These are phyloP conservation scores for Tetrahymena elliotti DNA, from an alignment of 73 alveolate genomes.

Conservation along the genomic window DNA sequence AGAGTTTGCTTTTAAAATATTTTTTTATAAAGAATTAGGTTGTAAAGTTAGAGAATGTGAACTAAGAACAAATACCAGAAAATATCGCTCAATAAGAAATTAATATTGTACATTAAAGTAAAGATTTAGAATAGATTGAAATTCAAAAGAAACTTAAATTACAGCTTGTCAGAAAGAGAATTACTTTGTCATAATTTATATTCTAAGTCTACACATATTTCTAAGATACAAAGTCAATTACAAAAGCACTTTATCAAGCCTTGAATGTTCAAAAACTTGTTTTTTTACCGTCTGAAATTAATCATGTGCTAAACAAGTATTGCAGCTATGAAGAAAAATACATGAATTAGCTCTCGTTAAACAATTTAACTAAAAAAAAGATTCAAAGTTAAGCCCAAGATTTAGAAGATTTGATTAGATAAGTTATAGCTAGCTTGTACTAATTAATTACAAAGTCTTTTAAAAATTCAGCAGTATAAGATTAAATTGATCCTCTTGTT, in stretches of 20 bases:
- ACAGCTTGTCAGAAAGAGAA: background rate
- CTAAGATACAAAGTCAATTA: background rate
- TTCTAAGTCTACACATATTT: background rate
- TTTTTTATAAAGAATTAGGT: background rate
- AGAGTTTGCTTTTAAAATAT: no score
- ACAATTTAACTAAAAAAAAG: background rate
- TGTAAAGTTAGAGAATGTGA: background rate
- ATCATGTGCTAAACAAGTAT: background rate
- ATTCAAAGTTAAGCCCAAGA: background rate
- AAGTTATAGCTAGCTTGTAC: background rate
- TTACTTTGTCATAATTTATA: background rate
- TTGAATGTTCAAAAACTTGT: background rate
- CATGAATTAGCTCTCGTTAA: background rate
- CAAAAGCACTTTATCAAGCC: background rate
- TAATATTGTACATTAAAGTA: background rate
- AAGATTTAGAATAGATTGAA: background rate
- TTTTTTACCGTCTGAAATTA: background rate
- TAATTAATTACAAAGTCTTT: background rate
- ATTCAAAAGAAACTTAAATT: background rate
- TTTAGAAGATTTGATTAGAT: background rate
- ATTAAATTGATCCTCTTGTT: background rate
- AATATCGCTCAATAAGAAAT: background rate
- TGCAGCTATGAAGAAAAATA: background rate
- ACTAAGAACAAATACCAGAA: background rate
- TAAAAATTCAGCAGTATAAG: background rate